These are phyloP conservation scores for Gryganskiella cystojenkinii DNA, from an alignment of 192 early-diverging fungal genomes.

Conservation along the genomic window DNA sequence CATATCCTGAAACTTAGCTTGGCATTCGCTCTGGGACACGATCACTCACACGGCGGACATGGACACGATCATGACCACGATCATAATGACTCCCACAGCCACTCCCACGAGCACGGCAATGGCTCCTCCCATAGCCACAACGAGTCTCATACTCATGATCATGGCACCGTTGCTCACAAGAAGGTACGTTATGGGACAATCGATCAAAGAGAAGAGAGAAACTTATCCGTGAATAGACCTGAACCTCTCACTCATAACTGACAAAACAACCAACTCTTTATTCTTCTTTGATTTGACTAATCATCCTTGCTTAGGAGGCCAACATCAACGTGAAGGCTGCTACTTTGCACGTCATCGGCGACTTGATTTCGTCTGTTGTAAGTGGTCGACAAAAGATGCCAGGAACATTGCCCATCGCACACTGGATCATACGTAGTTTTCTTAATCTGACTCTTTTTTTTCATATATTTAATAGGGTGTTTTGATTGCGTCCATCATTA, in stretches of 20 bases:
- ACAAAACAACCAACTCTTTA: not conserved
- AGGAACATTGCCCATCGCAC: not conserved
- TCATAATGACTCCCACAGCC: conserved; percentile 22
- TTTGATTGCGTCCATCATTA: conserved; percentile 76
- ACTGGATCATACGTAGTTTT: not conserved
- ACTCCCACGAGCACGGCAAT: conserved; percentile 24
- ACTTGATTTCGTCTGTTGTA: conserved; percentile 78
- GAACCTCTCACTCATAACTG: not conserved
- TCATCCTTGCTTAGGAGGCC: conserved; percentile 32
- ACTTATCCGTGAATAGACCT: too few species aligned
- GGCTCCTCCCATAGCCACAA: conserved; percentile 27
- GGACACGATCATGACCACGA: conserved; percentile 56
- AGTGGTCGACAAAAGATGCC: conserved; percentile 6
- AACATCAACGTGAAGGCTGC: conserved; percentile 82
- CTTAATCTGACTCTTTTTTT: conserved; percentile 6
- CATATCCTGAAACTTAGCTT: conserved; percentile 40
- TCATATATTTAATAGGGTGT: conserved; percentile 62
- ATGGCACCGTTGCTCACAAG: conserved; percentile 23
- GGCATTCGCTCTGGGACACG: conserved; percentile 64
- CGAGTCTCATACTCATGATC: conserved; percentile 21
- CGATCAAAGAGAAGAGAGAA: too few species aligned
- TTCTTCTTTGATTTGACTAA: not conserved
- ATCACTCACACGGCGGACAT: conserved; percentile 44
- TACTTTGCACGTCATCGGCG: conserved; percentile 83
- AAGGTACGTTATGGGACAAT: conserved; percentile 11